Percentiles rank a stretch among this genome's conserved stretches.
These are phyloP conservation scores for Paramarasmius palmivorus DNA, from an alignment of 1,284 basidiomycete species.

Conservation along the genomic window DNA sequence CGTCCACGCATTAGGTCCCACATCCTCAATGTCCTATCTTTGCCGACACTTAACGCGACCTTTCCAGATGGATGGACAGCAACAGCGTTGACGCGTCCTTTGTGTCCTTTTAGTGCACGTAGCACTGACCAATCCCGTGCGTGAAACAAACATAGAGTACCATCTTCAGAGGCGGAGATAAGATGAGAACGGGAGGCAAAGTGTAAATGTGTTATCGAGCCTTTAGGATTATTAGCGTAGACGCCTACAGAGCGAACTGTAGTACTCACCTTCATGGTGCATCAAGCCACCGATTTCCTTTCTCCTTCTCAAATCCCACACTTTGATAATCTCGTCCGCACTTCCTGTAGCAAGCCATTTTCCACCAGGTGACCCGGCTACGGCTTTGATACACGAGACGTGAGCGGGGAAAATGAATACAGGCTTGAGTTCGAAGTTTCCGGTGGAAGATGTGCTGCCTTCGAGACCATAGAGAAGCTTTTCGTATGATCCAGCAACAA, in stretches of 20 bases:
- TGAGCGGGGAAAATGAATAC: slow-evolving; percentile 97
- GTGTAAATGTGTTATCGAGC: slow-evolving; percentile 87
- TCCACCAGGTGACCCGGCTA: slow-evolving; percentile 86
- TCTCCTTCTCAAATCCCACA: slow-evolving; percentile 91
- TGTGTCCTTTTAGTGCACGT: slow-evolving; percentile 89
- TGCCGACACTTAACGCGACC: slow-evolving; percentile 88
- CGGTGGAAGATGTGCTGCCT: slow-evolving; percentile 51
- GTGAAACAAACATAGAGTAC: slow-evolving; percentile 87
- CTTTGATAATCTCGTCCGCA: slow-evolving; percentile 93
- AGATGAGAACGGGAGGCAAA: slow-evolving; percentile 92
- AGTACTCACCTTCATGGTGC: slow-evolving; percentile 84
- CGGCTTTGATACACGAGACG: slow-evolving; percentile 88
- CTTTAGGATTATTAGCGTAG: slow-evolving; percentile 35
- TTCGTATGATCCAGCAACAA: slow-evolving; percentile 93
- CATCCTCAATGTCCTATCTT: slow-evolving; percentile 90
- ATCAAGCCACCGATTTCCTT: slow-evolving; percentile 93
- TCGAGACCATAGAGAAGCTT: slow-evolving; percentile 92
- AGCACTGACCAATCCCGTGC: slow-evolving; percentile 93
- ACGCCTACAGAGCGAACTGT: no score
- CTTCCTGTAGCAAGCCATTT: slow-evolving; percentile 97
- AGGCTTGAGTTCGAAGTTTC: slow-evolving; percentile 65
- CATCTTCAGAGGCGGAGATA: slow-evolving; percentile 88
- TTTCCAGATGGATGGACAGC: slow-evolving; percentile 93
- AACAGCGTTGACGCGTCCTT: slow-evolving; percentile 87
- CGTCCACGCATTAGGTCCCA: slow-evolving; percentile 98